Conservation (phyloP, 1,284 basidiomycete species). For the Cryptococcus neoformans region DNA sequence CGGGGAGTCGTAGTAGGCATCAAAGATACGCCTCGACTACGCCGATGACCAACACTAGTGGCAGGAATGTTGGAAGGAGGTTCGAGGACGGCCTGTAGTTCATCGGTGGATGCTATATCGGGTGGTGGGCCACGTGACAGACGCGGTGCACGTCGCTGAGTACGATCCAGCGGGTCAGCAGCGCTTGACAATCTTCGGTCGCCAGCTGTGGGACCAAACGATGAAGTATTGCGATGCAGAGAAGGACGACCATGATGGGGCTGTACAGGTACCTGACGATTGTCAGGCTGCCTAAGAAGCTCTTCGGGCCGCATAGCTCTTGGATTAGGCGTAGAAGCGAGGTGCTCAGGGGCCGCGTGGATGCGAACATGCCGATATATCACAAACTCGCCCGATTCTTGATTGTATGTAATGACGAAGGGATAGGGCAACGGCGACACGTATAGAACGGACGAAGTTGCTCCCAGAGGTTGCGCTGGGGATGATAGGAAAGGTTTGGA, state of each 20-base stretch:
- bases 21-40: constrained; percentile 11
- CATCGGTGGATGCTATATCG: constrained; percentile 16
- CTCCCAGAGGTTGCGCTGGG: constrained; percentile 11
- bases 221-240: constrained; percentile 25
- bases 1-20: constrained; percentile 3
- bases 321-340: constrained; percentile 3
- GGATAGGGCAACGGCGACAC: constrained; percentile 31
- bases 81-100: constrained; percentile 32
- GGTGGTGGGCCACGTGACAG: constrained; percentile 25
- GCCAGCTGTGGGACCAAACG: constrained; percentile 14
- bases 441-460: constrained; percentile 19
- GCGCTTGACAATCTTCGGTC: constrained; percentile 19
- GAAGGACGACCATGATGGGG: constrained; percentile 18
- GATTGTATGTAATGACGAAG: constrained; percentile 32
- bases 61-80: constrained; percentile 5
- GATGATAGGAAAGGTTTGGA: constrained; percentile 10
- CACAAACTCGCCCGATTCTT: constrained; percentile 24
- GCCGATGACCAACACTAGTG: neutral
- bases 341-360: constrained; percentile 7
- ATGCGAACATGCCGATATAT: constrained; percentile 30
- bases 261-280: neutral
- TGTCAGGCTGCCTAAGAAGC: constrained; percentile 17
- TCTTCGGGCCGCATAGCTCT: constrained; percentile 28
- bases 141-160: constrained; percentile 27
- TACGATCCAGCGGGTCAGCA: constrained; percentile 33